Evolutionary conservation across 805 yeast species (phyloP), one percentile per base, ranked within the genome.

Genomic region (Kregervanrija pseudodelftensis): DNA sequence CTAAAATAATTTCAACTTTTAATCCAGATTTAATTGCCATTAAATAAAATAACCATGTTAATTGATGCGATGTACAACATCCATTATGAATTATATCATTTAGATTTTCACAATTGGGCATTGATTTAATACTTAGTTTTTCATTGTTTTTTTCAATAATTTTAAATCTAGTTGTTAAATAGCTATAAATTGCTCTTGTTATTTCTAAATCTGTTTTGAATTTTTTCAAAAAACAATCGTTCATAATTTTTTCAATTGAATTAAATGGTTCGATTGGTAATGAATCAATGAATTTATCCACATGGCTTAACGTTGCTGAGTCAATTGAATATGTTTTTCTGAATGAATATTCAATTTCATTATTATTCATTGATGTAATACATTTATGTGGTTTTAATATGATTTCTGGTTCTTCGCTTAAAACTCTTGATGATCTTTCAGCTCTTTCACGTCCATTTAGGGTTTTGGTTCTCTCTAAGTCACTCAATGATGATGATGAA

Each of bases 1-100:
- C 99, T 22, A 80, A 67, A 2, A 93, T 79, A 1, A 88, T 72
- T 48, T 85, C 93, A 51, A 88, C 77, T 8, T 82, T 80, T 34
- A 93, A 72, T 10, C 82, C 80, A 41, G 90, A 67, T 0, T 82
- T 71, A 43, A 75, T 79, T 39, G 91, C 78, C 68, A 93, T 76
- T 47, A 78, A 76, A 49, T 80, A 80, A 61, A 88, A 85, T 15
- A 88, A 64, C 68, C 84, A 79, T 9, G 93, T 87, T 45, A 91
- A 61, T 57, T 88, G 95, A 52, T 76, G 82, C 4, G 62, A 44
- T 3, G 68, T 55, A 42, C 68, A 63, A 34, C 33, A 38, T 31
- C 53, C 53, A 7, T 54, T 41, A 39, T 53, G 58, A 30, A 65
- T 48, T 8, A 64, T 57, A 42, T 63, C 63, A 7, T 50, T 37